Base-by-base conservation (phyloP, 768 basidiomycete species). In the Filobasidium floriforme region DNA sequence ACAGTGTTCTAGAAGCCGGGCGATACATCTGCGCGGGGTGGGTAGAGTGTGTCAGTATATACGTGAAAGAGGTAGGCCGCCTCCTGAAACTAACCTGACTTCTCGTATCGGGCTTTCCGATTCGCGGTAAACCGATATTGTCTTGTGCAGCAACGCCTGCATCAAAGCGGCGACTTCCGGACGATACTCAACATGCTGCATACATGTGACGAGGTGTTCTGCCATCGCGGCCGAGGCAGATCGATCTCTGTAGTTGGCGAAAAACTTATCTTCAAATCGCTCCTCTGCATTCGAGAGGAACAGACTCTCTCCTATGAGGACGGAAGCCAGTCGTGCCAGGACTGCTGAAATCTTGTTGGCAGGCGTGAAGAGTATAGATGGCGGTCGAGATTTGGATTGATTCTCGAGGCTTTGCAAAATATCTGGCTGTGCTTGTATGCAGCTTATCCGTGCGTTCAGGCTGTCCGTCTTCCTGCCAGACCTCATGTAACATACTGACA, bases 401-500 rank as follows among this genome's bases (percentile, higher is more conserved):
- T 26, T 28, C 22, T 32, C 54, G 26, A 60, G n/a, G 11, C 19
- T 32, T n/a, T 18, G 15, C 59, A 46, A 15, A 11, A 24, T 0
- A 14, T 22, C 3, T 14, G 14, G 1, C 22, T 52, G 41, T 11
- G 32, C n/a, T 15, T 18, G 11, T 51, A 61, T 59, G 29, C 49
- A 37, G 24, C 49, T 32, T 55, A 19, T 37, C 51, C 14, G 12
- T 41, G 54, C 59, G 22, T 40, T 11, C 22, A 18, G 24, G 67
- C 71, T 37, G 54, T 89, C 92, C 83, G 84, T 84, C 24, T 87
- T 82, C 70, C 94, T 88, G 0, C 87, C 88, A 29, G 86, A 85
- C 76, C 89, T 92, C 32, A 84, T 82, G 72, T 85, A 86, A 74
- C 89, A 91, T 4, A 88, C 85, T 0, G 84, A 91, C 28, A 93